These are phyloP conservation scores for Letharia lupina DNA, from an alignment of 495 filamentous ascomycete species.

Conservation along the genomic window DNA sequence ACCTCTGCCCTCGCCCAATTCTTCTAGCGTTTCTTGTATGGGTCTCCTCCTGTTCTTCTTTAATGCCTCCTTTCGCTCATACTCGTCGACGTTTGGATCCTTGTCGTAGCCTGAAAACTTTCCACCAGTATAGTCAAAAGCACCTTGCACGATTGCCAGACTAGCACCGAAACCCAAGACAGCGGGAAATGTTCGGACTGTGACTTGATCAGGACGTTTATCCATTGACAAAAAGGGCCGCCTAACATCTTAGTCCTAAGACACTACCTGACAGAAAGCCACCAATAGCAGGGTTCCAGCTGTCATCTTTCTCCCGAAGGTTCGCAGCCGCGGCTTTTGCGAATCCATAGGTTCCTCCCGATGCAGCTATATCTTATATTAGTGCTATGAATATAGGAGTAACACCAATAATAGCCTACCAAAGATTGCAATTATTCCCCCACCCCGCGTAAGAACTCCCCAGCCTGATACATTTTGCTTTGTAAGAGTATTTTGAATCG, in stretches of 20 bases:
- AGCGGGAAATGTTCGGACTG: slow-evolving; percentile 69
- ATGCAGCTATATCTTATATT: slow-evolving; percentile 51
- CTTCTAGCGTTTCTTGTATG: slow-evolving; percentile 69
- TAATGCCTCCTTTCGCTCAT: slow-evolving; percentile 65
- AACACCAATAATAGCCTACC: slow-evolving; percentile 38
- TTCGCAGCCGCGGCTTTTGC: slow-evolving; percentile 64
- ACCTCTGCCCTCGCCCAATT: slow-evolving; percentile 90
- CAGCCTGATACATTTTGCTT: slow-evolving; percentile 68
- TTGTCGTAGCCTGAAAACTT: slow-evolving; percentile 48
- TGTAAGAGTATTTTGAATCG: slow-evolving; percentile 75
- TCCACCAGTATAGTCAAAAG: slow-evolving; percentile 73
- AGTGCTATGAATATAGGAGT: slow-evolving; percentile 3
- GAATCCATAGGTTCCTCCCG: slow-evolving; percentile 75
- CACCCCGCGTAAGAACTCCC: slow-evolving; percentile 67
- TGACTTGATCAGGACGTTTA: slow-evolving; percentile 14
- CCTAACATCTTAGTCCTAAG: slow-evolving; percentile 56
- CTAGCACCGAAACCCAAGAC: slow-evolving; percentile 68
- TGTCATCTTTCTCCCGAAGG: slow-evolving; percentile 66
- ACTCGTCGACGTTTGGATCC: slow-evolving; percentile 63
- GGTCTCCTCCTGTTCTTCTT: slow-evolving; percentile 67
- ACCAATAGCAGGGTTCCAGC: slow-evolving; percentile 59
- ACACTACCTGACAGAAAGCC: slow-evolving; percentile 65
- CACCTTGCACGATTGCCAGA: slow-evolving; percentile 54
- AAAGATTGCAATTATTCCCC: slow-evolving; percentile 56
- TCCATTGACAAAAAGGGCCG: background rate